Evolutionary conservation across 495 filamentous ascomycete genomes (phyloP).

Genomic region (Thermochaetoides thermophila): DNA sequence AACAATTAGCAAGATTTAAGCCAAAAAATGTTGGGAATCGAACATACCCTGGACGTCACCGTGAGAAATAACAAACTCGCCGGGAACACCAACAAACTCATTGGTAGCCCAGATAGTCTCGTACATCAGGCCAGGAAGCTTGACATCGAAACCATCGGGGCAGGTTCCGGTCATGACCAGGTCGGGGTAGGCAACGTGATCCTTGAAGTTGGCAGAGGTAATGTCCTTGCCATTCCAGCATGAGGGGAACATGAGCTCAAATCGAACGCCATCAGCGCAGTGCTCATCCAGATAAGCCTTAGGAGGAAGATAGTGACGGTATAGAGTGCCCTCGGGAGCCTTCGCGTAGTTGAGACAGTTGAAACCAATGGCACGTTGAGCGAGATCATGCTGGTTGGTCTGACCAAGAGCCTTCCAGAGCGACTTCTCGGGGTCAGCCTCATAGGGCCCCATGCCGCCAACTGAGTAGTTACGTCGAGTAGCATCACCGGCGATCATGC

Average conservation of each 20-base stretch:
- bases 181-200: constrained; percentile 64
- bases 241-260: constrained; percentile 80
- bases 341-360: constrained; percentile 73
- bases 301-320: constrained; percentile 64
- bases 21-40: no score
- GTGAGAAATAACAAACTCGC: constrained; percentile 67
- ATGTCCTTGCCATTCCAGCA: constrained; percentile 73
- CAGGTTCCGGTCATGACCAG: constrained; percentile 64
- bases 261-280: constrained; percentile 60
- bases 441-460: constrained; percentile 22
- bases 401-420: constrained; percentile 44
- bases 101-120: constrained; percentile 79
- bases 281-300: constrained; percentile 64
- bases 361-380: constrained; percentile 77
- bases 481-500: constrained; percentile 71
- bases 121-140: constrained; percentile 62
- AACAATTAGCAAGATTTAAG: no score
- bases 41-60: constrained; percentile 59
- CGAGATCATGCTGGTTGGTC: constrained; percentile 47
- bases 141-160: constrained; percentile 53
- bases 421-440: constrained; percentile 61
- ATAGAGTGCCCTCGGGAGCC: constrained; percentile 52
- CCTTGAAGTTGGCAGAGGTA: constrained; percentile 46
- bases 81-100: constrained; percentile 47
- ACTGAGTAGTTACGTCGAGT: constrained; percentile 55